Evolutionary conservation across 2,329 filamentous ascomycete species (phyloP), one percentile per base, ranked within the genome.

Genomic region (Cadophora sp.): DNA sequence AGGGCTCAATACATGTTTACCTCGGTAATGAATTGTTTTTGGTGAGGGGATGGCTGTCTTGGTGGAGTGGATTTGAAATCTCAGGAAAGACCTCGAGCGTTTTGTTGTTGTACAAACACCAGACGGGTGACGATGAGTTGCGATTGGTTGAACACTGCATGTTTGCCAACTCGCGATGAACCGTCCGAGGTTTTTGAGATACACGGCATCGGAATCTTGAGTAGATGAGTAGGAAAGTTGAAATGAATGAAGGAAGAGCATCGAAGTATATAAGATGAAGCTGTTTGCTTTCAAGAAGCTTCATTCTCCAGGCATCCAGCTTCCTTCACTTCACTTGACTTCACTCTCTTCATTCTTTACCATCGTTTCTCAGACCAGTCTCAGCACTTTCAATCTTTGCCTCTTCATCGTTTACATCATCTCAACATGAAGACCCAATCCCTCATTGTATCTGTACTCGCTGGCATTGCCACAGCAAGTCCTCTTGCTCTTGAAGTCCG

Each of bases 401-500:
- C 12, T 16, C 11, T 4, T 43, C 16, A 8, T n/a, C 29, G 4
- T 9, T n/a, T 3, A 26, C 59, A 14, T 50, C 24, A 37, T 53
- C 24, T 55, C 31, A 48, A 53, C 12, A 63, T 63, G 48, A 51
- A 63, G 31, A 53, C 46, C n/a, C n/a, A 29, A 22, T 40, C 27
- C 14, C 34, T 64, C 24, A 12, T 64, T 24, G 34, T 58, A 8
- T 43, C 50, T 14, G 11, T 65, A 19, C 51, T 58, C 8, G 62
- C 37, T 50, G 51, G 62, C 19, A 22, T 59, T 16, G 40, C n/a
- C 34, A 14, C 51, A 12, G 16, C 62, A 14, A 50, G 22, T n/a
- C 62, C 51, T 16, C 14, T 67, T 26, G 58, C 51, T 14, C 0
- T 67, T 31, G 56, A 66, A 43, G 31, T 46, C 7, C 58, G 65